Base-by-base conservation (phyloP, 257 asterid species). In the Parsonsia alboflavescens region DNA sequence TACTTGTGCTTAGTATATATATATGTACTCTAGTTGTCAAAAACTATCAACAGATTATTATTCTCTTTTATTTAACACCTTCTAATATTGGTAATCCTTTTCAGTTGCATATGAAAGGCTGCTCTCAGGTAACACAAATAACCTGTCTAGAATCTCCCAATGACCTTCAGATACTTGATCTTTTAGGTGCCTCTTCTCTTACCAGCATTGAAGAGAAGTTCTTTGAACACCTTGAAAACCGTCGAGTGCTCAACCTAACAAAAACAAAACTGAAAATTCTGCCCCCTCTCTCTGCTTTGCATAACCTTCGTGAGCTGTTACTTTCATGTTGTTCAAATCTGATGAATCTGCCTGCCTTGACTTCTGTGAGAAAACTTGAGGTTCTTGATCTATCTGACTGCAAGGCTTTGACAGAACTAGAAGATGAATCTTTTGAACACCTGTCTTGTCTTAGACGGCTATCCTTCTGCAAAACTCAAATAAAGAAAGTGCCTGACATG, bases 301-400 rank as follows among this genome's bases (percentile, higher is more conserved):
- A 56, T 44, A 56, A 19, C 42, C 81, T 78, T 48, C 73, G 67
- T 21, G 53, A 78, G 36, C 73, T 78, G 2, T 56, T 78, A 56
- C 81, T 72, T 46, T 77, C 74, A 2, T 10, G 59, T 44, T 77
- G 81, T 64, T 41, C 48, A 58, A 6, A 28, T 63, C 49, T 78
- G 77, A 68, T 24, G 64, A 73, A 72, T 28, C 11, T 78, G 73
- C 77, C 77, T 42, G 33, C 62, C 54, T 65, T 78, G 68, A 65
- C 41, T 42, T 72, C 81, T 45, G n/a, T 65, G 13, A 26, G 53
- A 52, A 72, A 66, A 39, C 77, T 78, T n/a, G 81, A 78, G 52
- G 64, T 72, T 39, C 81, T 78, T 72, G 74, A 78, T 49, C 74
- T 78, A 2, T 78, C 81, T 3, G 74, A 73, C n/a, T 72, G 81